A percentile compares a stretch with the other conserved stretches of the same genome.
phyloP scores from a whole-genome alignment of 2,329 filamentous ascomycete species.

The Aspergillus fijiensis region DNA sequence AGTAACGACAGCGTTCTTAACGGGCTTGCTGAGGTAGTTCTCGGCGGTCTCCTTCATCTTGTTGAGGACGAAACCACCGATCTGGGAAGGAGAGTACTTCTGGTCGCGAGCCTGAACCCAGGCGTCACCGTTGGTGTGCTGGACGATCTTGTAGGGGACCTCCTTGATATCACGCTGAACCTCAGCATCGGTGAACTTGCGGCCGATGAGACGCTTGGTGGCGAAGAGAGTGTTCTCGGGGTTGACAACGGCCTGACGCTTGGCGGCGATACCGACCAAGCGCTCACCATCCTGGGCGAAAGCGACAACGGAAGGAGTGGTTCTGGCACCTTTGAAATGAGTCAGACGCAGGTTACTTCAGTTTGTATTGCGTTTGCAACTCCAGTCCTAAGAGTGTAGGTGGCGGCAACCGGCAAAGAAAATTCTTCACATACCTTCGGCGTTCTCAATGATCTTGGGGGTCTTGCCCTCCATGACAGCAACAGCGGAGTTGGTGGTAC shows the following conservation, averaged over 20 bases:
- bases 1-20: constrained; percentile 96
- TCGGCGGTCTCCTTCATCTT: constrained; percentile 99
- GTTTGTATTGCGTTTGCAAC: neutral
- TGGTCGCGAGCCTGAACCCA: constrained; percentile 92
- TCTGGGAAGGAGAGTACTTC: constrained; percentile 97
- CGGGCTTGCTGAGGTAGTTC: constrained; percentile 81
- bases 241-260: constrained; percentile 97
- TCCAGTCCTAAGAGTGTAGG: neutral
- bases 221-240: constrained; percentile 98
- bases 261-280: constrained; percentile 93
- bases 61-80: constrained; percentile 91
- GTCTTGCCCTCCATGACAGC: constrained; percentile 96
- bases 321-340: constrained; percentile 67
- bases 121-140: constrained; percentile 93
- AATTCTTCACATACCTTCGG: constrained; percentile 67
- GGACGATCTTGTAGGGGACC: constrained; percentile 97
- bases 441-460: constrained; percentile 96
- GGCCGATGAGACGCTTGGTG: constrained; percentile 97
- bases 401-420: constrained; percentile 12
- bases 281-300: constrained; percentile 95
- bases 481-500: constrained; percentile 95
- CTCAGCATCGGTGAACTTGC: constrained; percentile 91
- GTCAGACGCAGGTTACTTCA: constrained; percentile 17
- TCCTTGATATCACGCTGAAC: constrained; percentile 96
- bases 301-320: constrained; percentile 90